phyloP scores from a whole-genome alignment of 2,329 filamentous ascomycete species.

The Emergomyces pasteurianus region DNA sequence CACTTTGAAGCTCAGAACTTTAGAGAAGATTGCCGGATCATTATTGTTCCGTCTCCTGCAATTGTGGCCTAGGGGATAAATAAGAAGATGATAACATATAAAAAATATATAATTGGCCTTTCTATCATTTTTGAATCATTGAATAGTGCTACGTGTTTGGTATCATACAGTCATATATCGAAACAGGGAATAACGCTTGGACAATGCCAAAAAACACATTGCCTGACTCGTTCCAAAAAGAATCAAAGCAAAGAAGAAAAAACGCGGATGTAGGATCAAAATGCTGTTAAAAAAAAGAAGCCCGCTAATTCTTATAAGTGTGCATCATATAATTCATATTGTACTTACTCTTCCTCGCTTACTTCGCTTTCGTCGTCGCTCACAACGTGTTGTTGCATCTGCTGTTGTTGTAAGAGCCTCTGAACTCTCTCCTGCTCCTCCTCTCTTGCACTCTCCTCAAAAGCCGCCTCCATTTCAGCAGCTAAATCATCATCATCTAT shows the following conservation, averaged over 20 bases:
- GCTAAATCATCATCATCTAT: slow-evolving; percentile 42
- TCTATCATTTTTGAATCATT: neutral
- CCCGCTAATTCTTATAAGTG: neutral
- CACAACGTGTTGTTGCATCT: slow-evolving; percentile 15
- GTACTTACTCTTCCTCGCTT: slow-evolving; percentile 49
- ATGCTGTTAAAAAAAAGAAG: neutral
- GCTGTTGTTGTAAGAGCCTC: slow-evolving; percentile 19
- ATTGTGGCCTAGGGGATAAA: neutral
- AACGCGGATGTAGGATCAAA: neutral
- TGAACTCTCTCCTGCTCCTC: slow-evolving; percentile 31
- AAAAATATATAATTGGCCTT: neutral
- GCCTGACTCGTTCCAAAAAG: neutral
- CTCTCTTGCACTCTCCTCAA: slow-evolving; percentile 32
- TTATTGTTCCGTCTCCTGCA: neutral
- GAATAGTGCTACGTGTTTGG: neutral
- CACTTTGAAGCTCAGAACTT: neutral
- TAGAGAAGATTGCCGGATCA: neutral
- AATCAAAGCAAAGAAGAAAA: no score
- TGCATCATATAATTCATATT: slow-evolving; percentile 1
- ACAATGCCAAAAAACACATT: neutral
- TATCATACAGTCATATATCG: slow-evolving; percentile 1
- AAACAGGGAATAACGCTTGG: neutral
- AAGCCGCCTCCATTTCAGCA: slow-evolving; percentile 46
- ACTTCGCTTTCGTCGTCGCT: slow-evolving; percentile 52
- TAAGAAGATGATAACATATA: neutral